These are phyloP conservation scores for Chalciporus sp. DNA, from an alignment of 1,284 basidiomycete species.

Conservation along the genomic window DNA sequence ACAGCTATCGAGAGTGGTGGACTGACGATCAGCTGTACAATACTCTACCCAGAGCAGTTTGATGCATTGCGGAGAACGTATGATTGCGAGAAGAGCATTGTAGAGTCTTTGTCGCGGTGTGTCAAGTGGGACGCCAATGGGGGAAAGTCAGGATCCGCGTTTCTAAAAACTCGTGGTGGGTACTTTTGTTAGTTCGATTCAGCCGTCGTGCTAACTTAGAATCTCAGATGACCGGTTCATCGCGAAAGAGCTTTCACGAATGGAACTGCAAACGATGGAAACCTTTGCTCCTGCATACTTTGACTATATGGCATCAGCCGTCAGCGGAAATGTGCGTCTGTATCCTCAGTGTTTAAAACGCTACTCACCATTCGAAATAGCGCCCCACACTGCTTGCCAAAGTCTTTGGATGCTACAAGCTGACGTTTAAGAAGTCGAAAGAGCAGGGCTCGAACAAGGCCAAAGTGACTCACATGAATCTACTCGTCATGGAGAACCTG, in stretches of 20 bases:
- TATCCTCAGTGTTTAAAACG: background rate
- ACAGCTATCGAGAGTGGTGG: slow-evolving; percentile 88
- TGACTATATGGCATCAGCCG: slow-evolving; percentile 91
- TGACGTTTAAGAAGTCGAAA: slow-evolving; percentile 87
- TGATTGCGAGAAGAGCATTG: slow-evolving; percentile 91
- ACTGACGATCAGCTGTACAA: slow-evolving; percentile 93
- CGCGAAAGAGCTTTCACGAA: slow-evolving; percentile 92
- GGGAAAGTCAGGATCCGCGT: slow-evolving; percentile 96
- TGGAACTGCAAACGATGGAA: slow-evolving; percentile 94
- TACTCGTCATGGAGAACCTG: slow-evolving; percentile 97
- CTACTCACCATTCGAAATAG: slow-evolving; percentile 41
- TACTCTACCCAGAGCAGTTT: slow-evolving; percentile 97
- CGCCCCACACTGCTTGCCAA: slow-evolving; percentile 95
- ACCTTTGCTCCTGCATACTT: slow-evolving; percentile 98
- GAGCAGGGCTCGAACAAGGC: slow-evolving; percentile 63
- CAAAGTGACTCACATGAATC: slow-evolving; percentile 89
- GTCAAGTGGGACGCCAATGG: slow-evolving; percentile 96
- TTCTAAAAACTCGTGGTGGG: slow-evolving; percentile 90
- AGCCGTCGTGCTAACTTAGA: slow-evolving; percentile 2
- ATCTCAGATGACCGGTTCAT: slow-evolving; percentile 93
- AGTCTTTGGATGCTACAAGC: slow-evolving; percentile 96
- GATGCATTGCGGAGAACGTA: slow-evolving; percentile 92
- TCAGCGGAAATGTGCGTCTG: slow-evolving; percentile 69
- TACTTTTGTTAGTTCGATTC: background rate
- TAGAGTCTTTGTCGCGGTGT: slow-evolving; percentile 92